Evolutionary conservation across 805 yeast species (phyloP).

Genomic region (Metschnikowia peoriensis): DNA sequence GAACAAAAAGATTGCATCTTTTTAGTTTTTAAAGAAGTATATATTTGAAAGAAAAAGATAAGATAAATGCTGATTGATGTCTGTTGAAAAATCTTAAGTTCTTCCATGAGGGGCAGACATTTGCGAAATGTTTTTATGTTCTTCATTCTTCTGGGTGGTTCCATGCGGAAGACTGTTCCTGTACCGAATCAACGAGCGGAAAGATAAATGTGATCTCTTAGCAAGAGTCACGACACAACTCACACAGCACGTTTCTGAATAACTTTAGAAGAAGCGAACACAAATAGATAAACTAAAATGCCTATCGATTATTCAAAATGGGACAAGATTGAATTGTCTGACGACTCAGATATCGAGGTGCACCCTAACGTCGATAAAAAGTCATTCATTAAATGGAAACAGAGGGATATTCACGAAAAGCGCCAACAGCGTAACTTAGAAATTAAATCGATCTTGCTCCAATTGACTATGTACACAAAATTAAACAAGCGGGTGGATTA

Average conservation of each 20-base stretch:
- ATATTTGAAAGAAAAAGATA: no score
- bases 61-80: no score
- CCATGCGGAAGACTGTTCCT: background rate
- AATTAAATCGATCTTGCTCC: slow-evolving; percentile 71
- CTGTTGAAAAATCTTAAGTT: no score
- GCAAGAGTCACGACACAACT: background rate
- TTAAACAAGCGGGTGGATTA: slow-evolving; percentile 71
- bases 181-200: background rate
- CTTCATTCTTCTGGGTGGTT: background rate
- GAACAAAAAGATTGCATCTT: no score
- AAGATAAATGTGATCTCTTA: background rate
- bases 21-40: no score
- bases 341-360: slow-evolving; percentile 95
- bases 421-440: slow-evolving; percentile 78
- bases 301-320: slow-evolving; percentile 94
- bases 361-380: slow-evolving; percentile 96
- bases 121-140: background rate
- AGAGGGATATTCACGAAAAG: slow-evolving; percentile 93
- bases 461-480: slow-evolving; percentile 75
- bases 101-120: background rate
- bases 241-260: background rate
- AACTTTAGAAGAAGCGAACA: no score
- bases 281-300: slow-evolving; percentile 38
- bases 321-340: slow-evolving; percentile 95
- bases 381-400: slow-evolving; percentile 94